These are phyloP conservation scores for Thalia dealbata DNA, from an alignment of 176 grass and related monocot species.

Conservation along the genomic window DNA sequence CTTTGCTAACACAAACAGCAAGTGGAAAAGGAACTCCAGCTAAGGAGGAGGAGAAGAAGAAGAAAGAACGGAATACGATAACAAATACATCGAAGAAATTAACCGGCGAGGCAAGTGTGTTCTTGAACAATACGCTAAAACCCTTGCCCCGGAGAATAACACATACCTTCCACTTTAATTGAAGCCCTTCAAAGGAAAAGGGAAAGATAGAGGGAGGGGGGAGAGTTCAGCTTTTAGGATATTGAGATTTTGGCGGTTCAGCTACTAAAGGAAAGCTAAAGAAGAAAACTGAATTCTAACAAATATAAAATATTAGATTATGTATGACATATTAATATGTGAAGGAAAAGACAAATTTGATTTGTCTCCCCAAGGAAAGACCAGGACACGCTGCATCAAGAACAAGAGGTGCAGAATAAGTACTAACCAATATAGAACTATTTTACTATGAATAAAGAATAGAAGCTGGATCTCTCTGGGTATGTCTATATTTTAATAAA, in stretches of 20 bases:
- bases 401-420: not conserved
- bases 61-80: not conserved
- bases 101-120: constrained; percentile 8
- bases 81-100: constrained; percentile 13
- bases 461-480: not conserved
- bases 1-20: too few species aligned
- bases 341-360: constrained; percentile 5
- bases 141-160: constrained; percentile 19
- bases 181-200: constrained; percentile 50
- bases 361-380: constrained; percentile 15
- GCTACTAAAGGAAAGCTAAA: constrained; percentile 25
- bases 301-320: constrained; percentile 7
- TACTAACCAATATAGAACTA: not conserved
- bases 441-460: not conserved
- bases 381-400: not conserved
- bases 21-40: too few species aligned
- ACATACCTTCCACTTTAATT: constrained; percentile 43
- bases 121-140: constrained; percentile 32
- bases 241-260: not conserved
- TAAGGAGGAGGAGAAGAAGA: constrained; percentile 1
- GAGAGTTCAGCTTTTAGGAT: not conserved
- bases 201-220: constrained; percentile 7
- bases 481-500: too few species aligned
- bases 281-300: not conserved
- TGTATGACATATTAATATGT: not conserved